phyloP scores from a whole-genome alignment of 1,284 basidiomycete genomes.

The Sanguinoderma infundibulare region DNA sequence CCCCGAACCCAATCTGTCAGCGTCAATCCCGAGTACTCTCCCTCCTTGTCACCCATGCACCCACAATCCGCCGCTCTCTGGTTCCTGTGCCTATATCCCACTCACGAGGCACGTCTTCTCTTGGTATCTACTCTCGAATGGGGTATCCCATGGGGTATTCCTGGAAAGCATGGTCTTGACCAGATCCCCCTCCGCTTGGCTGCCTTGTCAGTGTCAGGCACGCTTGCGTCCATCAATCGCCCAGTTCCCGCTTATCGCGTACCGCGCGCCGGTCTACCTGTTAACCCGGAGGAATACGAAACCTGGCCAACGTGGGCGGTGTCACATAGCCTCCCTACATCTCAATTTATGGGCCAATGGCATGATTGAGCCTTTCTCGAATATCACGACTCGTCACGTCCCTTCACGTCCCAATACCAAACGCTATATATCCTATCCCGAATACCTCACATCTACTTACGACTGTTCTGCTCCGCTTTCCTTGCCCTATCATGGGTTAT shows the following conservation, averaged over 20 bases:
- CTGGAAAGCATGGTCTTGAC: background rate
- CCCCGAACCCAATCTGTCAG: background rate
- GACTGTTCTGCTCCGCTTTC: background rate
- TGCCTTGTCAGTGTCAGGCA: background rate
- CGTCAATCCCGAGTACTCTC: background rate
- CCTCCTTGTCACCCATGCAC: constrained; percentile 9
- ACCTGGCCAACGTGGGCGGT: no score
- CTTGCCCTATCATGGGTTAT: background rate
- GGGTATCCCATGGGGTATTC: background rate
- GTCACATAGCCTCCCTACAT: no score
- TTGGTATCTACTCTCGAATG: constrained; percentile 1
- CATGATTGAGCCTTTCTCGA: background rate
- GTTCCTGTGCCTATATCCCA: constrained; percentile 11
- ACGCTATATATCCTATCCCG: background rate
- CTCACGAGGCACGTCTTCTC: background rate
- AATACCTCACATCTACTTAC: background rate
- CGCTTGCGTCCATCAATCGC: background rate
- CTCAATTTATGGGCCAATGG: background rate
- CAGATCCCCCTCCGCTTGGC: background rate
- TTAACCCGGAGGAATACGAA: background rate
- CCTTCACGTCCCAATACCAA: background rate
- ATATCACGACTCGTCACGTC: background rate
- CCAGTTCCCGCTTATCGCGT: background rate
- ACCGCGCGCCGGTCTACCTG: background rate
- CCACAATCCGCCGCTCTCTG: background rate